Percentiles rank a stretch among this genome's conserved stretches.
Evolutionary conservation across 352 stramenopile genomes (phyloP).

Genomic region (Phytophthora pinifolia): DNA sequence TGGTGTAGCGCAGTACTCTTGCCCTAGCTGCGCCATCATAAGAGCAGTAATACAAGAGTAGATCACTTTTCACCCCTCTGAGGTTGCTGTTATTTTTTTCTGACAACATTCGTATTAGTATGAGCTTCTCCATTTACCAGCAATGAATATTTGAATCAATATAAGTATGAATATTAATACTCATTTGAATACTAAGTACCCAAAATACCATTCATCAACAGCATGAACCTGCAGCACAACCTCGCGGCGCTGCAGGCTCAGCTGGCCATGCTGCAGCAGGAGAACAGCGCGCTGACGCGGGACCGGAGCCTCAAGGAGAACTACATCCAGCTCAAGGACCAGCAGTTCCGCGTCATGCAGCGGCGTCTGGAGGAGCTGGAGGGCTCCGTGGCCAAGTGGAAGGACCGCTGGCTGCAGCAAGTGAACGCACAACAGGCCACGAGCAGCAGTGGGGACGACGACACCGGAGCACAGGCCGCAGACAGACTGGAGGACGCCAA

Average conservation of each 20-base stretch:
- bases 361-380: conserved; percentile 67
- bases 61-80: too few species aligned
- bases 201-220: too few species aligned
- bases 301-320: conserved; percentile 73
- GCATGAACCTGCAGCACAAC: too few species aligned
- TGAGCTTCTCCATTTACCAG: too few species aligned
- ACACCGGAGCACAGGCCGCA: background rate
- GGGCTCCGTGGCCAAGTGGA: conserved; percentile 53
- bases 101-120: too few species aligned
- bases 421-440: conserved; percentile 26
- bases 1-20: too few species aligned
- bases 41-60: too few species aligned
- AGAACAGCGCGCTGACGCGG: conserved; percentile 63
- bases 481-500: conserved; percentile 14
- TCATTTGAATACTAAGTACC: too few species aligned
- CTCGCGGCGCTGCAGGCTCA: conserved; percentile 58
- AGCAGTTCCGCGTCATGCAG: conserved; percentile 77
- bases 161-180: too few species aligned
- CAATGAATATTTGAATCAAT: too few species aligned
- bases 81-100: too few species aligned
- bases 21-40: too few species aligned
- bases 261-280: conserved; percentile 54
- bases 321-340: conserved; percentile 72
- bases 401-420: conserved; percentile 66
- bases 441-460: conserved; percentile 2